Base-by-base conservation (phyloP, 306 rosid species). In the Quercus gilva region DNA sequence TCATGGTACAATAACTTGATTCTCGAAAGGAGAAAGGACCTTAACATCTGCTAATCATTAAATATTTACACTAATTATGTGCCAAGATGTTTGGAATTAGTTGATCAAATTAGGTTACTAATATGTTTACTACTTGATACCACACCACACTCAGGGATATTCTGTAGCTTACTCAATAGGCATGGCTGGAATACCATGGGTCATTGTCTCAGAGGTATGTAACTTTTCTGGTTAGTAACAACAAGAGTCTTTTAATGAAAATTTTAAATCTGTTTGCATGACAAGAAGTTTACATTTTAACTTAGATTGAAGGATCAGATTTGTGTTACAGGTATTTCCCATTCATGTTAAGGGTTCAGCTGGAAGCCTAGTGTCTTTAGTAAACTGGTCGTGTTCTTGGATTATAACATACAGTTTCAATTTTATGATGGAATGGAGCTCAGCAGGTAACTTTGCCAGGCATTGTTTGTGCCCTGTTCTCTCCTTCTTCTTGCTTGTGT, bases 101-200 rank as follows among this genome's bases (percentile, higher is more conserved):
- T 6, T 25, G 6, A 58, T 58, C 17, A 6, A 52, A 64, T 51
- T 55, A 21, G 55, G 58, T 69, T 17, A 49, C 53, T 49, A 77
- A 21, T 21, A 5, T 21, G 11, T 8, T 19, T 17, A 83, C 68
- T 82, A 10, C 58, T 71, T 51, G 43, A 72, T 52, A 55, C 52
- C 80, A 77, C 45, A 37, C 45, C 45, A 55, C 4, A 10, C 33
- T 26, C 88, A 94, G 97, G 84, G 80, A 15, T 94, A 84, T 33
- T 83, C 81, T 19, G 92, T 92, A 77, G 88, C 89, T 11, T 92
- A 83, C 88, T 90, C 98, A 13, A 72, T 89, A 52, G 94, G 98
- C 75, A 94, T 94, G 87, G 97, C 93, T 79, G 97, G 91, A 76
- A 87, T 91, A 84, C 93, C 97, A 4, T 94, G 98, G 98, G 90